Evolutionary conservation across 331 rosid species (phyloP).

Genomic region (Malus hybrid): DNA sequence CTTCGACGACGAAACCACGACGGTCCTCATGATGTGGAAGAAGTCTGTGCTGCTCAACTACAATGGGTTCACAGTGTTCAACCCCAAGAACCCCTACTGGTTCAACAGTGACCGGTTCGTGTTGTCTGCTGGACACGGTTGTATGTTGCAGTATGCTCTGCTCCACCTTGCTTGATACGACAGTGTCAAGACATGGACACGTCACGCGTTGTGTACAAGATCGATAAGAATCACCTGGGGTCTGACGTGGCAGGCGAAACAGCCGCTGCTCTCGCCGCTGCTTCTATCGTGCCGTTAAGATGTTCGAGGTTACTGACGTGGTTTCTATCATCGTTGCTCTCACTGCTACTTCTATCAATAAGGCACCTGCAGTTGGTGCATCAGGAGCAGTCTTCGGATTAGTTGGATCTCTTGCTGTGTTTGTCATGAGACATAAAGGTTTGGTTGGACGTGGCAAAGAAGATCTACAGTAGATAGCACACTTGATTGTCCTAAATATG

Average conservation of each 20-base stretch:
- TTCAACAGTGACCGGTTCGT: constrained; percentile 95
- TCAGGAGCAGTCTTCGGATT: constrained; percentile 94
- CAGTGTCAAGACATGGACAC: constrained; percentile 90
- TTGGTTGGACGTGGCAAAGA: constrained; percentile 68
- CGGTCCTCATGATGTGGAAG: constrained; percentile 61
- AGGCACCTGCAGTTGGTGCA: constrained; percentile 83
- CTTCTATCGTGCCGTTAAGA: constrained; percentile 58
- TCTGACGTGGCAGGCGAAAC: constrained; percentile 98
- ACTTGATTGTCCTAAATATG: constrained; percentile 62
- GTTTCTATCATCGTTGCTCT: no score
- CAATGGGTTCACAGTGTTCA: constrained; percentile 66
- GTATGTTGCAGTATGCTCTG: constrained; percentile 94
- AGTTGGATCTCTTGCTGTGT: constrained; percentile 80
- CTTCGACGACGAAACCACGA: not conserved
- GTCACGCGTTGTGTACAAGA: constrained; percentile 57
- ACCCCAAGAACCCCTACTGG: constrained; percentile 59
- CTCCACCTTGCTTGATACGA: constrained; percentile 94
- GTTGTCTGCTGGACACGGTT: constrained; percentile 89
- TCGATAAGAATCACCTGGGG: constrained; percentile 74
- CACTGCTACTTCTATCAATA: constrained; percentile 14
- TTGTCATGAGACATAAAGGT: constrained; percentile 64
- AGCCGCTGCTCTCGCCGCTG: constrained; percentile 95
- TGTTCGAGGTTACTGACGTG: no score
- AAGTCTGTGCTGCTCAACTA: constrained; percentile 63
- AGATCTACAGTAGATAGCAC: constrained; percentile 51